Conservation (phyloP, 441 rosid species). For the Hura crepitans region DNA sequence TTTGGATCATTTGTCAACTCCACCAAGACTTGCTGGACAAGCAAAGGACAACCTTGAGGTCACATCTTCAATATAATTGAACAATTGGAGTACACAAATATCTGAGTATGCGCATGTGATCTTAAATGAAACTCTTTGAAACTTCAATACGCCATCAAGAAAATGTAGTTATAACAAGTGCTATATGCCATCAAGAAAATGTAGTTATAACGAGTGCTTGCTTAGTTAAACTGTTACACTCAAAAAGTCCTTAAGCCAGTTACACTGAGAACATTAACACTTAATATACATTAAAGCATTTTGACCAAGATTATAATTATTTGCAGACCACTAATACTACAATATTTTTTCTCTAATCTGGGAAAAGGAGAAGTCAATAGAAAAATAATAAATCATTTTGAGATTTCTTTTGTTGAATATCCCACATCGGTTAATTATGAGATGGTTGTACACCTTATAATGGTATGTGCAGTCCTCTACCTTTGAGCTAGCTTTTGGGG, state of each 20-base stretch:
- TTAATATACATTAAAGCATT: neutral
- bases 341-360: neutral
- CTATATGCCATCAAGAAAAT: slow-evolving; percentile 9
- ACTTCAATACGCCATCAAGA: slow-evolving; percentile 4
- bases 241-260: neutral
- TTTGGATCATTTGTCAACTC: slow-evolving; percentile 81
- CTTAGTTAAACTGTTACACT: neutral
- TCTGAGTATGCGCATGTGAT: neutral
- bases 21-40: slow-evolving; percentile 54
- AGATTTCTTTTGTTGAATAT: neutral
- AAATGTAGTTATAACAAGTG: neutral
- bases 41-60: slow-evolving; percentile 14
- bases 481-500: too few relatives aligned
- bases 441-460: too few relatives aligned
- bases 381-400: neutral
- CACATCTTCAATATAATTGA: slow-evolving; percentile 17
- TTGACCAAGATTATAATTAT: neutral
- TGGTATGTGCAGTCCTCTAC: too few relatives aligned
- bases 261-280: neutral
- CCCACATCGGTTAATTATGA: too few relatives aligned
- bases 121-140: neutral
- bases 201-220: neutral
- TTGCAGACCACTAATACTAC: neutral
- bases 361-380: neutral
- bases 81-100: neutral